Base-by-base conservation (phyloP, 164 flowering plant genomes). In the Vitis cinerea region DNA sequence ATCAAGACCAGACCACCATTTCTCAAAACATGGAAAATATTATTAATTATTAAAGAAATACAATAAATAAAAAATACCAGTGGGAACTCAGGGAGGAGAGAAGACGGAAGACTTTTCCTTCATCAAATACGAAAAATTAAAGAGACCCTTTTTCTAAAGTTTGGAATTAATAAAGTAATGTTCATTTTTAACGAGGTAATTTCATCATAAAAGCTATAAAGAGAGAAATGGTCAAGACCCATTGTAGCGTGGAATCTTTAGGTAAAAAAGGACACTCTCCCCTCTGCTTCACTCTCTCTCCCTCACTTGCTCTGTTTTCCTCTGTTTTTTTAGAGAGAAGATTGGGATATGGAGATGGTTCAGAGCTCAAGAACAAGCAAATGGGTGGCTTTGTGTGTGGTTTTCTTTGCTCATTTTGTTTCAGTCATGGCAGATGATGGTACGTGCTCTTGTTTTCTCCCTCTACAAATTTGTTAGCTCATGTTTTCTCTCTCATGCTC, bases 371-470 rank as follows among this genome's bases (percentile, higher is more conserved):
- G 54, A 51, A 68, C 48, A 56, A 54, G 64, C 64, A 75, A 50
- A 77, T 68, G 79, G 76, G 74, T 79, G 13, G 61, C 61, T 13
- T 50, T 77, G 8, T 52, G 59, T 13, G 44, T 72, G 55, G 72
- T 77, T 55, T 49, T 83, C 44, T 3, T 81, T 27, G 75, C 77
- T 77, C 71, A 17, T 68, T 67, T 61, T 19, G 48, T 77, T 17
- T 17, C 54, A 5, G 64, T 48, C 12, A 48, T 44, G 6, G 79
- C 59, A n/a, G 82, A 80, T 64, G 86, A 83, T 64, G 83, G 80
- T 80, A 80, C 13, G 74, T 50, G 16, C 52, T 59, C 58, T 59
- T 12, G 19, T 47, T 56, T 54, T 37, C 59, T 50, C 30, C 53
- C 65, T 64, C 64, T 56, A 4, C 65, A 8, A 6, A 4, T 15